Base-by-base conservation (phyloP, 192 early-diverging fungal genomes). In the Coemansia sp. region DNA sequence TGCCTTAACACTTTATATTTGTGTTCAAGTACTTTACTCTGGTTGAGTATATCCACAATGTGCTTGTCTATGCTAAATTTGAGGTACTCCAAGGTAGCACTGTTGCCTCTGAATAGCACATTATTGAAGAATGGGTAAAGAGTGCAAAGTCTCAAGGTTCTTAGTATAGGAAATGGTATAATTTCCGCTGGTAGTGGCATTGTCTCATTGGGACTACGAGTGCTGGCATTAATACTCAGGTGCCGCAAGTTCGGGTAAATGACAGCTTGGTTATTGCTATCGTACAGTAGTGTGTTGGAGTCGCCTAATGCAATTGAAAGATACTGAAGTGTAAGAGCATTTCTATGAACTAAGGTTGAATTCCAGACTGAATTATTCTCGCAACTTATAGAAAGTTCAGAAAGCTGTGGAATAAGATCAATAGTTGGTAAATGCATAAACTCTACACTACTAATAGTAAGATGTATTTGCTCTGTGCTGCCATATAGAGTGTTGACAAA, bases 31-130 rank as follows among this genome's bases (percentile, higher is more conserved):
- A 24, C 61, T 18, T 10, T 38, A 3, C 39, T 41, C 12, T 9
- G 10, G n/a, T 24, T 39, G 13, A 62, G 36, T 6, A 62, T 41
- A 20, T 41, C 22, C 15, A 41, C 61, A 22, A 41, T 10, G 18
- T 36, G 11, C 10, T n/a, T 10, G 61, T 62, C 61, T 13, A 62
- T 10, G 29, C 24, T 2, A n/a, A 62, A 40, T 20, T 12, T 2
- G 11, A 69, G 29, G 44, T 60, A 60, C 18, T 69, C 67, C 16
- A 69, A 27, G 15, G 67, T 61, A 3, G 41, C 52, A 33, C 27
- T 34, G 39, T 69, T 61, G 3, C 67, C 67, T 24, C 55, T 52
- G 24, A 69, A 61, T 27, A 69, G 55, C 16, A 60, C 57, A 46
- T 69, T 43, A 60, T 69, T 22, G 11, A 20, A 43, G 31, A 61